Percentiles rank a stretch among this genome's conserved stretches.
Evolutionary conservation across 768 basidiomycete species (phyloP).

Genomic region (Mycena maculata): DNA sequence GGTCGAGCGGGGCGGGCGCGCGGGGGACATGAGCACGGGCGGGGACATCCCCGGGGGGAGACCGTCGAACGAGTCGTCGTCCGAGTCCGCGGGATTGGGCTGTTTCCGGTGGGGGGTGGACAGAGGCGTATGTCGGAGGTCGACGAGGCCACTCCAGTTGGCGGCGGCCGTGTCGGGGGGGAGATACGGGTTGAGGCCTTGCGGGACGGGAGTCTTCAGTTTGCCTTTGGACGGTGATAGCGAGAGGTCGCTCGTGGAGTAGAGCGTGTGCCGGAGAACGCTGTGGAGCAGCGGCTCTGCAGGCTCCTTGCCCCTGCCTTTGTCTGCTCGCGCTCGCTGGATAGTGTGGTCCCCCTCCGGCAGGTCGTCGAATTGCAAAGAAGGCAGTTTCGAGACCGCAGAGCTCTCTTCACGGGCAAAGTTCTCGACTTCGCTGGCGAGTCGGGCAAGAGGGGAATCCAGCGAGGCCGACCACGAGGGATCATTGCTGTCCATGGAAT

Average conservation of each 20-base stretch:
- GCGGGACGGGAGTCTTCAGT: constrained; percentile 67
- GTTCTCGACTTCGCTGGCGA: constrained; percentile 71
- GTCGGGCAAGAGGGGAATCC: constrained; percentile 77
- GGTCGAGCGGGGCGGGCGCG: constrained; percentile 59
- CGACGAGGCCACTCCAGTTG: constrained; percentile 80
- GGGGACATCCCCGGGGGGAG: constrained; percentile 70
- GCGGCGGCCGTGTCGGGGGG: constrained; percentile 60
- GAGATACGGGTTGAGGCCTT: constrained; percentile 70
- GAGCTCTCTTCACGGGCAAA: constrained; percentile 59
- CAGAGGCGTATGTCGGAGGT: constrained; percentile 70
- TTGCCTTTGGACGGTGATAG: constrained; percentile 53
- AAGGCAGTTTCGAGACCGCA: constrained; percentile 33
- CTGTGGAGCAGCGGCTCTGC: constrained; percentile 57
- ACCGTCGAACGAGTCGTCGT: constrained; percentile 65
- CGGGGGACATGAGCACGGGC: constrained; percentile 68
- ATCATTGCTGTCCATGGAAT: constrained; percentile 55
- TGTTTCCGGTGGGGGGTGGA: constrained; percentile 56
- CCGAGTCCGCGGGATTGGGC: constrained; percentile 45
- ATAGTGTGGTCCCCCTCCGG: constrained; percentile 28
- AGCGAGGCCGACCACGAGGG: constrained; percentile 80
- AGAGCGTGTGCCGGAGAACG: constrained; percentile 64
- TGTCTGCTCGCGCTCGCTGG: constrained; percentile 44
- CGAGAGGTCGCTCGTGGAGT: constrained; percentile 52
- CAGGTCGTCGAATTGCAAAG: constrained; percentile 32
- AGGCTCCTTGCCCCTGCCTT: constrained; percentile 61